Conservation (phyloP, 495 filamentous ascomycete genomes). For the Extremus antarcticus region DNA sequence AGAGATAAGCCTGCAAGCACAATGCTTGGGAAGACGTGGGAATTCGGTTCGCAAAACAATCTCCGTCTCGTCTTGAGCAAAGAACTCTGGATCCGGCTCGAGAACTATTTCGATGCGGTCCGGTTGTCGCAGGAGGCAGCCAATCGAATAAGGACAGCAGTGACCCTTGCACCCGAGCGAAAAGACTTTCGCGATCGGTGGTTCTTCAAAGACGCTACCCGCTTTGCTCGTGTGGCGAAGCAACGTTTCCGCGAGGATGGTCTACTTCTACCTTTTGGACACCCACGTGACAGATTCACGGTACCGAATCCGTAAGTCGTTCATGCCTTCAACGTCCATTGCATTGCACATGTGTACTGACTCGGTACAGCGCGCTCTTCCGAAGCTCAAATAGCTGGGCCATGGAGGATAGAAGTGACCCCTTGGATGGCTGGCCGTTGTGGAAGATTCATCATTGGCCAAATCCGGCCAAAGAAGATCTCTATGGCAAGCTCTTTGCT, state of each 20-base stretch:
- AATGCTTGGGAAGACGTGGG: not conserved
- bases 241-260: not conserved
- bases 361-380: not conserved
- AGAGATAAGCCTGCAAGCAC: not conserved
- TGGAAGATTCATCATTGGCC: too few species aligned
- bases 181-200: not conserved
- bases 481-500: too few species aligned
- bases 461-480: too few species aligned
- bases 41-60: not conserved
- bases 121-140: not conserved
- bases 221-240: too few species aligned
- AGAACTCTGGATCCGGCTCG: not conserved
- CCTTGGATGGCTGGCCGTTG: not conserved
- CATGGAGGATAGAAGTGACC: not conserved
- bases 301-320: not conserved
- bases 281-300: not conserved
- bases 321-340: not conserved
- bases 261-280: not conserved
- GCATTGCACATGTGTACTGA: not conserved
- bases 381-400: not conserved
- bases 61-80: not conserved
- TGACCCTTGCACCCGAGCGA: not conserved
- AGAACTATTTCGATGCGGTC: not conserved
- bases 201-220: not conserved
- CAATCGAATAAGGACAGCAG: not conserved